These are phyloP conservation scores for Termitomyces sp. DNA, from an alignment of 768 basidiomycete genomes.

Conservation along the genomic window DNA sequence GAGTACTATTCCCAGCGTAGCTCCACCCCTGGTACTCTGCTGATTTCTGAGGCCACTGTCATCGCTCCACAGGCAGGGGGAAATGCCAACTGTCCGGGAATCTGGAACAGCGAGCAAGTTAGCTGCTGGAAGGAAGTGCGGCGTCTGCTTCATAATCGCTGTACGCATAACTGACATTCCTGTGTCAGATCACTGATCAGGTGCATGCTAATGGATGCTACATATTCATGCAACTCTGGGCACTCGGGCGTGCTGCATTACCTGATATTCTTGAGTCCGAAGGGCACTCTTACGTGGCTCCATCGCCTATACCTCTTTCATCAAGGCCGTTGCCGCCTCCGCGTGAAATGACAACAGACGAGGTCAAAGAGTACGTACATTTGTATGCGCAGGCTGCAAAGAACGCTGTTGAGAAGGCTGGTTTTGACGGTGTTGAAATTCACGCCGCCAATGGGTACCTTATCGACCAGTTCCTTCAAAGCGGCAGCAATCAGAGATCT, in stretches of 20 bases:
- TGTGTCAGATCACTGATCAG: constrained; percentile 23
- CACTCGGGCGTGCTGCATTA: constrained; percentile 44
- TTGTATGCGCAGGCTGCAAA: constrained; percentile 52
- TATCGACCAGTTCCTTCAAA: constrained; percentile 61
- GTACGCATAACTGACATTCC: background rate
- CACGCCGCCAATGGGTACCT: constrained; percentile 47
- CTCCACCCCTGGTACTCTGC: constrained; percentile 42
- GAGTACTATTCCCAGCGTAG: constrained; percentile 47
- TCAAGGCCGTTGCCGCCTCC: constrained; percentile 24
- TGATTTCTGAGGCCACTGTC: constrained; percentile 52
- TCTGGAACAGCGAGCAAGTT: constrained; percentile 42
- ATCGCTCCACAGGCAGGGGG: constrained; percentile 45
- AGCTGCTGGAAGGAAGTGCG: constrained; percentile 2
- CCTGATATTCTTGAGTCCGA: constrained; percentile 32
- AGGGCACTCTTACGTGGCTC: constrained; percentile 19
- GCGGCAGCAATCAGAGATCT: constrained; percentile 51
- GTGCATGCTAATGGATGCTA: constrained; percentile 49
- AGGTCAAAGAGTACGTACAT: constrained; percentile 48
- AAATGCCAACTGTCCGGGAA: constrained; percentile 45
- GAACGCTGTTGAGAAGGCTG: constrained; percentile 53
- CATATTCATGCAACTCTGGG: constrained; percentile 59
- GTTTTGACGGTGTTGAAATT: constrained; percentile 64
- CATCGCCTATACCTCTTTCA: constrained; percentile 31
- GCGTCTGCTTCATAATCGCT: background rate
- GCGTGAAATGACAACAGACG: constrained; percentile 39